Conservation (phyloP, 352 stramenopile genomes). For the Phytophthora uliginosa region DNA sequence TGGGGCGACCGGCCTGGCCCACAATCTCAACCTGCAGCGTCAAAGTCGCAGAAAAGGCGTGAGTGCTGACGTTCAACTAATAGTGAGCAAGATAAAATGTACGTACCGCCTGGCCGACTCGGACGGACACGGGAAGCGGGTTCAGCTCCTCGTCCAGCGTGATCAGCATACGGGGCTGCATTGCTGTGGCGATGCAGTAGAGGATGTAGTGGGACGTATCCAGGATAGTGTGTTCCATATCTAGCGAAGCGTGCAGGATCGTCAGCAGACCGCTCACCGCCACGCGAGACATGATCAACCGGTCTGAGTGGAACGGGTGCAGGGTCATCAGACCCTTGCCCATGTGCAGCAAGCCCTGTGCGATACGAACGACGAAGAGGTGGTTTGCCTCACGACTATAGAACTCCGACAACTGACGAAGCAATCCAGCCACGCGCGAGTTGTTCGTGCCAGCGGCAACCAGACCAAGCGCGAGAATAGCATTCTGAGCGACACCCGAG, state of each 20-base stretch:
- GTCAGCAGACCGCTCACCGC: slow-evolving; percentile 96
- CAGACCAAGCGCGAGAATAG: slow-evolving; percentile 98
- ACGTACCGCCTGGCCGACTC: slow-evolving; percentile 97
- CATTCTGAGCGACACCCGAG: slow-evolving; percentile 97
- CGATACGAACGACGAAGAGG: slow-evolving; percentile 99
- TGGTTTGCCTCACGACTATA: slow-evolving; percentile 98
- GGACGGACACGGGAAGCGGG: slow-evolving; percentile 97
- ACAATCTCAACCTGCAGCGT: slow-evolving; percentile 96
- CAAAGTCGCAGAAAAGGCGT: slow-evolving; percentile 3
- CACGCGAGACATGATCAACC: slow-evolving; percentile 89
- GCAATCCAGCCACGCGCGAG: slow-evolving; percentile 97
- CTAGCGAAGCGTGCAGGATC: slow-evolving; percentile 96
- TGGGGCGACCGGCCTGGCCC: slow-evolving; percentile 98
- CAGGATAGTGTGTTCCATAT: slow-evolving; percentile 98
- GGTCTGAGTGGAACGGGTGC: slow-evolving; percentile 98
- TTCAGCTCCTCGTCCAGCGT: slow-evolving; percentile 98
- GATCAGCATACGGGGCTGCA: slow-evolving; percentile 99
- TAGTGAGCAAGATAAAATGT: neutral
- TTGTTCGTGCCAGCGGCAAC: slow-evolving; percentile 99
- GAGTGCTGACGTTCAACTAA: neutral
- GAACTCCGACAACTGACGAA: slow-evolving; percentile 98
- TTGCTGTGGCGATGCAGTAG: slow-evolving; percentile 98
- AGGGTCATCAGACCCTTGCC: slow-evolving; percentile 99
- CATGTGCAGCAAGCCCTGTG: slow-evolving; percentile 99
- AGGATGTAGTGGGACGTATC: slow-evolving; percentile 99